These are phyloP conservation scores for Candida sithepensis DNA, from an alignment of 805 yeast genomes.

Conservation along the genomic window DNA sequence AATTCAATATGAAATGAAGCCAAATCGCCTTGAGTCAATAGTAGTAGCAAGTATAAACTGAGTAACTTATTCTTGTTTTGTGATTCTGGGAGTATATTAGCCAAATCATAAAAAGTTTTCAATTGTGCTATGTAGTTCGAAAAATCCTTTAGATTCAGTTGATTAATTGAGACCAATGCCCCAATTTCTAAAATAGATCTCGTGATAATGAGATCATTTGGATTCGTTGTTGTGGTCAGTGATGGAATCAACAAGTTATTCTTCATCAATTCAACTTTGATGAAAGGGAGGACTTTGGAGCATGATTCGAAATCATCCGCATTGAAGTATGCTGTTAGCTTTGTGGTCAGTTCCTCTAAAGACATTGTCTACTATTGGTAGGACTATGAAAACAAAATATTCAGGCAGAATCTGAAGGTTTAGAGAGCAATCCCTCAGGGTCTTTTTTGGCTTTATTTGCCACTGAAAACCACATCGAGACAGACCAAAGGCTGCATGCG, in stretches of 20 bases:
- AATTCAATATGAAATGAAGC: conserved; percentile 89
- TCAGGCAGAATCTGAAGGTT: too few relatives aligned
- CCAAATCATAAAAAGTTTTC: conserved; percentile 65
- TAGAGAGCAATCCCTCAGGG: too few relatives aligned
- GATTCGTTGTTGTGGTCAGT: conserved; percentile 35
- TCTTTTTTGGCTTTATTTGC: too few relatives aligned
- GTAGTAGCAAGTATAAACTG: conserved; percentile 69
- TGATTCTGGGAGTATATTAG: conserved; percentile 31
- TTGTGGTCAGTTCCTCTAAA: conserved; percentile 64
- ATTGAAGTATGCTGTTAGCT: conserved; percentile 63
- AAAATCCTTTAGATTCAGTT: conserved; percentile 59
- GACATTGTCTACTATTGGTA: conserved; percentile 49
- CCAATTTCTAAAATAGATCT: conserved; percentile 86
- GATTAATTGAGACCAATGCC: conserved; percentile 71
- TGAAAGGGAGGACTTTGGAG: conserved; percentile 56
- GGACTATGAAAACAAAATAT: too few relatives aligned
- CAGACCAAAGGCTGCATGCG: too few relatives aligned
- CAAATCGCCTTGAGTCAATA: conserved; percentile 79
- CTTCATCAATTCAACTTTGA: conserved; percentile 77
- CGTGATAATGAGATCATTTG: conserved; percentile 71
- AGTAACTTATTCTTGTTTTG: conserved; percentile 68
- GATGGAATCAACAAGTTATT: conserved; percentile 72
- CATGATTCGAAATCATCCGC: conserved; percentile 60
- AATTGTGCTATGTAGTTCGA: conserved; percentile 71
- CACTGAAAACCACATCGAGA: too few relatives aligned